Percentiles rank a stretch among this genome's conserved stretches.
Evolutionary conservation across 768 basidiomycete genomes (phyloP).

Genomic region (Leucosporidium scottii): DNA sequence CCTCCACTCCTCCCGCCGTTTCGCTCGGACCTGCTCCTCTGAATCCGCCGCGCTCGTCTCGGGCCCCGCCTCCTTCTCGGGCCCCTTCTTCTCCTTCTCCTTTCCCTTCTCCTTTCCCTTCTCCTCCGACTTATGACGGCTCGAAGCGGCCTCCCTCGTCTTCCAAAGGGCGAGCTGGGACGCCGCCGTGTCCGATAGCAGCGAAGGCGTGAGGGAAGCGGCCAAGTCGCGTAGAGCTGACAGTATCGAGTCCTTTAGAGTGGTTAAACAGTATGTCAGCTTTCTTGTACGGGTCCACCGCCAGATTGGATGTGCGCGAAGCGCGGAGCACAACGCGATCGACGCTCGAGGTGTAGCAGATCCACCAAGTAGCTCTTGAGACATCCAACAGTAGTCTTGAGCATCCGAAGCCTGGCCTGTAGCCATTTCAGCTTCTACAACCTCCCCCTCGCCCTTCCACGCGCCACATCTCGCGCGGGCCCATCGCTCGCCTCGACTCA

Average conservation of each 20-base stretch:
- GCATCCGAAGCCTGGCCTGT: no score
- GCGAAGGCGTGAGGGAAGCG: neutral
- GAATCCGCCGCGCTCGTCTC: neutral
- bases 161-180: neutral
- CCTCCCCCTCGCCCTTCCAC: neutral
- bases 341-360: no score
- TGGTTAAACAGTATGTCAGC: neutral
- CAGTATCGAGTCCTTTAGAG: slow-evolving; percentile 10
- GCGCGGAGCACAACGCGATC: neutral
- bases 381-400: neutral
- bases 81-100: neutral
- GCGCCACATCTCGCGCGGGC: neutral
- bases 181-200: neutral
- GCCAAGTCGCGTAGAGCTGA: neutral
- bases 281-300: neutral
- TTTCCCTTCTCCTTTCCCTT: neutral
- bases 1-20: neutral
- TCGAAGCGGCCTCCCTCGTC: neutral
- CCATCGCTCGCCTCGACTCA: neutral
- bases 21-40: neutral
- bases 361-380: neutral
- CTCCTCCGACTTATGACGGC: neutral
- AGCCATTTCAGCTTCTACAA: neutral
- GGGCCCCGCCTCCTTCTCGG: neutral
- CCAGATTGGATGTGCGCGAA: neutral